Base-by-base conservation (phyloP, 2,329 filamentous ascomycete genomes). In the Cyclaneusma minus region DNA sequence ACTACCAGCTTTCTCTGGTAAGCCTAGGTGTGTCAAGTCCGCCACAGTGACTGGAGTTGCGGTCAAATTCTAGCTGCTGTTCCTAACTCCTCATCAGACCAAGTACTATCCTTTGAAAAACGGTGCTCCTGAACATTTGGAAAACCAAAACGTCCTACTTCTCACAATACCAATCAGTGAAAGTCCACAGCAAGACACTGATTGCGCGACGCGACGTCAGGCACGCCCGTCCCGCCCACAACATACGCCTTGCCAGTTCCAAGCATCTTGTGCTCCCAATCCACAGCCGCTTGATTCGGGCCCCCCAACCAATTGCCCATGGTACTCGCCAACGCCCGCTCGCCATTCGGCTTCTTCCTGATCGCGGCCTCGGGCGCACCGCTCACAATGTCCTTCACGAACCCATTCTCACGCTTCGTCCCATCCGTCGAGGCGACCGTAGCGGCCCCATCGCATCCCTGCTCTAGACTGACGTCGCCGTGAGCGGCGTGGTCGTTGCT, bases 401-500 rank as follows among this genome's bases (percentile, higher is more conserved):
- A 50, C 8, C 48, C 48, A 25, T 48, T 48, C 6, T 34, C 38
- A 7, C 37, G 28, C 10, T 44, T 42, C 12, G 39, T 48, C 3
- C 50, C 50, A 32, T 54, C 52, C 1, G 50, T 54, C 9, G 47
- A 43, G 10, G 41, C 40, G 16, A 55, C 49, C 3, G 42, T 49
- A 5, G 49, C 52, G 2, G 51, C 47, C 7, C 50, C 50, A 30
- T 55, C 51, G 26, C 49, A 53, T 0, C 52, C 51, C 28, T 53
- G 50, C 35, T 53, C 35, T 0, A 53, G 29, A 6, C 36, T 43
- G 27, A 55, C 47, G 29, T 55, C 50, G 13, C 52, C 52, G 30
- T 54, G 51, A 1, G 50, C 49, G 5, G 35, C 34, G 10, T 43
- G 38, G 35, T 54, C 51, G 29, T 54, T 40, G 3, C 35, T 34